Base-by-base conservation (phyloP, 2,329 filamentous ascomycete genomes). In the Aspergillus terreus region DNA sequence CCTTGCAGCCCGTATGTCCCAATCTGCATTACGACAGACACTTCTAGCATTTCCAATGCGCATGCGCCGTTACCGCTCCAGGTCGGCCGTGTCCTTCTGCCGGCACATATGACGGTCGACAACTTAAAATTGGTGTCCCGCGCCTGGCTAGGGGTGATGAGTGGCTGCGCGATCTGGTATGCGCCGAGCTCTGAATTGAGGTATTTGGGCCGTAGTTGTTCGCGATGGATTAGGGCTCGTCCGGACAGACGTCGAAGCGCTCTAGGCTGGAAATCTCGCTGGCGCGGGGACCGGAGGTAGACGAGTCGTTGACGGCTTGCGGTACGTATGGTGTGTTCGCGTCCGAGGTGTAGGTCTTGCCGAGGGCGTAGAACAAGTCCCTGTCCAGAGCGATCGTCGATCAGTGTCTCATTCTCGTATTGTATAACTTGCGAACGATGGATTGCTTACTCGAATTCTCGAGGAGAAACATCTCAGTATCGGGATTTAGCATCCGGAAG, bases 401-500 rank as follows among this genome's bases (percentile, higher is more conserved):
- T 11, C n/a, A 11, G 4, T 35, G 3, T 12, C 4, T 23, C 15
- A 2, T 3, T 14, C 4, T 12, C 32, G 11, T 33, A 6, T 7
- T 11, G 7, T 10, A 30, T 30, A 6, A 30, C 27, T 30, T 11
- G 27, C 27, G 9, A 17, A 25, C 6, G n/a, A 6, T 41, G 46
- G 40, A 25, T 42, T 9, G 63, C 61, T 43, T 65, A 70, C 65
- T 79, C 76, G 46, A 79, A 78, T n/a, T 75, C 76, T 30, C 77
- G 75, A 2, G 76, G 76, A 6, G 68, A 64, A 43, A 78, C 60
- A 79, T 69, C 55, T 78, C 71, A 4, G 74, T 77, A 55, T 78
- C 73, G 0, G 75, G 74, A 49, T 78, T 76, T 11, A 76, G 58
- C 14, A 78, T 65, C 57, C 77, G 74, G 64, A 78, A 78, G 3